These are phyloP conservation scores for Trametes punicea DNA, from an alignment of 768 basidiomycete species.

Conservation along the genomic window DNA sequence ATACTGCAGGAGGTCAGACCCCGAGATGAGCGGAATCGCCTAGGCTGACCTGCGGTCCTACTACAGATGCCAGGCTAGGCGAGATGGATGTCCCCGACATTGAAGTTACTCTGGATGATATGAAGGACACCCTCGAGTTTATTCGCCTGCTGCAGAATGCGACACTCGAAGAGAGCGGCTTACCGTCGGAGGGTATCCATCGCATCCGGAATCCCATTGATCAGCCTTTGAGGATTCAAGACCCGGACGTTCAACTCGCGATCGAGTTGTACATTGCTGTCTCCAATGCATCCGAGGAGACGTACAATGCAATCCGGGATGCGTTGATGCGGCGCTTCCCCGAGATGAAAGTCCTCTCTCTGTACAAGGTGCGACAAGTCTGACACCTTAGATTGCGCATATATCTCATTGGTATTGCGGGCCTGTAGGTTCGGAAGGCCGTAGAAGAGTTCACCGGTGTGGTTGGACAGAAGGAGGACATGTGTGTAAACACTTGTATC, in stretches of 20 bases:
- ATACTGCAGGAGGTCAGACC: no score
- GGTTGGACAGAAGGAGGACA: slow-evolving; percentile 32
- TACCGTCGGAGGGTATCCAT: neutral
- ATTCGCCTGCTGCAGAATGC: neutral
- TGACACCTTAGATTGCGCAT: neutral
- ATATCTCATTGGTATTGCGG: neutral
- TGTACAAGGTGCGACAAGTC: neutral
- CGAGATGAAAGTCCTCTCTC: neutral
- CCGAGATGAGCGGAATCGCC: no score
- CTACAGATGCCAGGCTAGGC: no score
- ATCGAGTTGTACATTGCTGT: neutral
- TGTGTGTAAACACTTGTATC: slow-evolving; percentile 41
- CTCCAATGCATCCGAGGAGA: neutral
- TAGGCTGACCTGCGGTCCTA: no score
- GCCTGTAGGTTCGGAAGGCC: neutral
- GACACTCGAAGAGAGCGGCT: neutral
- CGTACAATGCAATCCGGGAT: neutral
- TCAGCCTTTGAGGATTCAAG: neutral
- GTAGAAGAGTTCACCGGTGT: slow-evolving; percentile 29
- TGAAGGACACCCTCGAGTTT: neutral
- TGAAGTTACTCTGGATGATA: neutral
- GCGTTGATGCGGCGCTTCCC: neutral
- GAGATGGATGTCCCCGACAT: neutral
- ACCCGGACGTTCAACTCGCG: neutral
- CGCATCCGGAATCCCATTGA: neutral